phyloP scores from a whole-genome alignment of 345 rosid species.

The Syzygium oleosum region DNA sequence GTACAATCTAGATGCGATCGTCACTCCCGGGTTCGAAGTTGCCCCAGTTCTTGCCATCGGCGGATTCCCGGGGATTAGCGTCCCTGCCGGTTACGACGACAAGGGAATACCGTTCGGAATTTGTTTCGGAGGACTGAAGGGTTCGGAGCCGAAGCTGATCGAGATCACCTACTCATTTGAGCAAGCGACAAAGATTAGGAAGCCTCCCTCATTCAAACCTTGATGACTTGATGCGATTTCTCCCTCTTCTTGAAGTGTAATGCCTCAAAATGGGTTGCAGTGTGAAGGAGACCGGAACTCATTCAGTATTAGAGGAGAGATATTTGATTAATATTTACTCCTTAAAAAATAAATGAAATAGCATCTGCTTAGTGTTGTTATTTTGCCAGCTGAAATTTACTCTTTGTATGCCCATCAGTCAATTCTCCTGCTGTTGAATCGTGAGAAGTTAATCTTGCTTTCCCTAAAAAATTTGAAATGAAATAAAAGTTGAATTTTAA shows the following conservation, averaged over 20 bases:
- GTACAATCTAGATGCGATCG: conserved; percentile 39
- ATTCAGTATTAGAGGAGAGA: not conserved
- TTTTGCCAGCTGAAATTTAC: not conserved
- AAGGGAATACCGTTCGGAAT: conserved; percentile 49
- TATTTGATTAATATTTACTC: not conserved
- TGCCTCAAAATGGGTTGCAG: not conserved
- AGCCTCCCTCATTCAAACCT: conserved; percentile 37
- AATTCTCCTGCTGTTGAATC: too few species aligned
- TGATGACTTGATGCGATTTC: not conserved
- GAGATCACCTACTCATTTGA: conserved; percentile 68
- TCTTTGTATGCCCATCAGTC: not conserved
- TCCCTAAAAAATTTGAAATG: too few species aligned
- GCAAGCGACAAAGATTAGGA: conserved; percentile 53
- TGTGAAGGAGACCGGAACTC: not conserved
- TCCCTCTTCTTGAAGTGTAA: not conserved
- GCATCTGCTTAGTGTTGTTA: not conserved
- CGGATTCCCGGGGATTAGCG: conserved; percentile 60
- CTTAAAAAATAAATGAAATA: not conserved
- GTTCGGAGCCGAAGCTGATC: conserved; percentile 60
- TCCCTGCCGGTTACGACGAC: conserved; percentile 47
- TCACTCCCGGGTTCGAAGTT: conserved; percentile 12
- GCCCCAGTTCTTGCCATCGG: conserved; percentile 56
- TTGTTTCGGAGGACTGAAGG: conserved; percentile 52
- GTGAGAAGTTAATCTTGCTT: too few species aligned
- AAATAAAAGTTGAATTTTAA: too few species aligned